These are phyloP conservation scores for Suillus hirtellus DNA, from an alignment of 768 basidiomycete species.

Conservation along the genomic window DNA sequence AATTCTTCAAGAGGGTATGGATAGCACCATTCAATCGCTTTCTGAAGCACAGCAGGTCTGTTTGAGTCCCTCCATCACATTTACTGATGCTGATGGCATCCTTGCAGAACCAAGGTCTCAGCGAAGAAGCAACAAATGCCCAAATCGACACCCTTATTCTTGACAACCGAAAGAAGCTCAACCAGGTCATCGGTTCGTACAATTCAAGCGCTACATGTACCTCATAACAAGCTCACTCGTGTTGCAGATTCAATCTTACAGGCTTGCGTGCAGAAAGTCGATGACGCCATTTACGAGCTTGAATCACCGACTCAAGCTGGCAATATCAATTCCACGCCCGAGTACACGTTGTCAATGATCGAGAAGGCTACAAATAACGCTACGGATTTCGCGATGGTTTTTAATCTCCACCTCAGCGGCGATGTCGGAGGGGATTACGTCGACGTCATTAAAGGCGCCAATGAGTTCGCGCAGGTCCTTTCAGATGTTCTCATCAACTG, in stretches of 20 bases:
- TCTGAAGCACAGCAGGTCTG: conserved; percentile 83
- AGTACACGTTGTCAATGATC: conserved; percentile 97
- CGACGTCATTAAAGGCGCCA: conserved; percentile 96
- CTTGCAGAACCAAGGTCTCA: conserved; percentile 73
- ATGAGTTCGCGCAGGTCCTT: conserved; percentile 92
- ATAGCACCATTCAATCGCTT: conserved; percentile 84
- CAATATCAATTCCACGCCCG: conserved; percentile 96
- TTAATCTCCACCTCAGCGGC: conserved; percentile 85
- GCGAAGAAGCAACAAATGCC: conserved; percentile 90
- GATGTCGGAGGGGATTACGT: conserved; percentile 93
- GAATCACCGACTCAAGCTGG: conserved; percentile 95
- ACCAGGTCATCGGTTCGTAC: conserved; percentile 85
- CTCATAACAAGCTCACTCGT: conserved; percentile 17
- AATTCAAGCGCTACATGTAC: conserved; percentile 8
- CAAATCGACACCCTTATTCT: conserved; percentile 96
- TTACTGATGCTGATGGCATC: conserved; percentile 10
- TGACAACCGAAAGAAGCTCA: conserved; percentile 96
- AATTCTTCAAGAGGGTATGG: conserved; percentile 95
- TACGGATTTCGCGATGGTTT: conserved; percentile 93
- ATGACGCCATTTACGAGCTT: conserved; percentile 95
- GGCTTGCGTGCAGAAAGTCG: conserved; percentile 95
- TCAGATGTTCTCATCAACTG: conserved; percentile 91
- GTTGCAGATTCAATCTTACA: conserved; percentile 89
- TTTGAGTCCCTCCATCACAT: background rate
- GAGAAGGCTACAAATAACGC: conserved; percentile 95